phyloP scores from a whole-genome alignment of 1,284 basidiomycete genomes.

The Coniferiporia weirii region DNA sequence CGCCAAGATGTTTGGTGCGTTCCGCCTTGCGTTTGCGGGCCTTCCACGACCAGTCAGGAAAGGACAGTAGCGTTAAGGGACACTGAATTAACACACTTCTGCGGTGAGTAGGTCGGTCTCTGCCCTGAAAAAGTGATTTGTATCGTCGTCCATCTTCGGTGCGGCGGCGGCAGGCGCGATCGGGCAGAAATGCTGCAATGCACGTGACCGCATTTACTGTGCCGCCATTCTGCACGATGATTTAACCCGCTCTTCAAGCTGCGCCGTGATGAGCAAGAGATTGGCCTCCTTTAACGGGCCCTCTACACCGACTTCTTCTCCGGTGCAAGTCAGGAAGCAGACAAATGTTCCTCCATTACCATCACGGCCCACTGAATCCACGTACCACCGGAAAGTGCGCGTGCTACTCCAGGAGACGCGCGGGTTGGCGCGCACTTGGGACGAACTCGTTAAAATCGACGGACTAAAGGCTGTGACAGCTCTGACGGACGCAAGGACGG shows the following conservation, averaged over 20 bases:
- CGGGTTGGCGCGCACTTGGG: constrained; percentile 60
- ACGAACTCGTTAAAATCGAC: constrained; percentile 69
- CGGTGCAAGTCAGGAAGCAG: constrained; percentile 41
- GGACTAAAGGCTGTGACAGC: constrained; percentile 60
- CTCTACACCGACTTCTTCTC: constrained; percentile 64
- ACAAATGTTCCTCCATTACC: constrained; percentile 45
- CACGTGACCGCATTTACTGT: constrained; percentile 10
- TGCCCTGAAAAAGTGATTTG: constrained; percentile 52
- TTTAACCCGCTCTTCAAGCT: neutral
- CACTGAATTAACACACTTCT: constrained; percentile 42
- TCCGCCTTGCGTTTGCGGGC: constrained; percentile 69
- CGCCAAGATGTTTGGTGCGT: constrained; percentile 63
- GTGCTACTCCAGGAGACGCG: constrained; percentile 58
- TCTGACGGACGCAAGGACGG: constrained; percentile 68
- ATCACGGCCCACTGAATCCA: constrained; percentile 52
- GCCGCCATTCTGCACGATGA: neutral
- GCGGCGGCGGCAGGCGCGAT: neutral
- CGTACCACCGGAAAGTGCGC: constrained; percentile 67
- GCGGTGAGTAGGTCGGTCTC: constrained; percentile 70
- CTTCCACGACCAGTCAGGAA: constrained; percentile 33
- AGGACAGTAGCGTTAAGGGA: constrained; percentile 17
- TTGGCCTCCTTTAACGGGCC: constrained; percentile 73
- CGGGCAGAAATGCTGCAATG: neutral
- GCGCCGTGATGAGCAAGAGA: constrained; percentile 35
- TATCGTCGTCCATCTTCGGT: constrained; percentile 7